Evolutionary conservation across 208 protist species (phyloP).

Genomic region (Leishmania martiniquensis): DNA sequence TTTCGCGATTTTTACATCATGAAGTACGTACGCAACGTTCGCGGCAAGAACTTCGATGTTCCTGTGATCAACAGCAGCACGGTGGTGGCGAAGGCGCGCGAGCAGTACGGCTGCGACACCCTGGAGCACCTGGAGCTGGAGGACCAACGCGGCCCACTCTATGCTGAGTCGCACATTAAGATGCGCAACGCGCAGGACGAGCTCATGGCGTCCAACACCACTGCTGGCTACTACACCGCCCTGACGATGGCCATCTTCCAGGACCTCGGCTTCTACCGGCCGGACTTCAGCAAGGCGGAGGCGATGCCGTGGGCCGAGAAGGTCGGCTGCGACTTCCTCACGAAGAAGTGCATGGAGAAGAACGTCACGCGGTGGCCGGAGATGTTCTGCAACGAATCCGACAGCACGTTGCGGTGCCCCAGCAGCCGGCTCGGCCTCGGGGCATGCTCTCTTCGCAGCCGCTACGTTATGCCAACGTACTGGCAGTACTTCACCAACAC

Average conservation of each 20-base stretch:
- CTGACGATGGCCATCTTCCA: constrained; percentile 87
- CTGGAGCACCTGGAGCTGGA: constrained; percentile 80
- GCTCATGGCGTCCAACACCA: constrained; percentile 60
- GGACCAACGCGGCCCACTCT: constrained; percentile 53
- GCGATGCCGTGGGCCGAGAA: constrained; percentile 73
- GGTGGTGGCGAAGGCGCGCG: constrained; percentile 36
- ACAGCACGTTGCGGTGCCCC: not conserved
- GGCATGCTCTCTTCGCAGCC: no score
- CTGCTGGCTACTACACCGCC: constrained; percentile 51
- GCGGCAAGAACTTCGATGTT: constrained; percentile 31
- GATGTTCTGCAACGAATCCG: constrained; percentile 54
- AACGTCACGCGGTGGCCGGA: constrained; percentile 33
- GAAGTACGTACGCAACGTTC: constrained; percentile 16
- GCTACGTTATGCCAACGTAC: no score
- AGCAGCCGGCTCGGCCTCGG: not conserved
- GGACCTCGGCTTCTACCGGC: constrained; percentile 83
- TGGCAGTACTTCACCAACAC: constrained; percentile 24
- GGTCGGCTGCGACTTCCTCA: constrained; percentile 58
- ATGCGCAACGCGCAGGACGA: constrained; percentile 79
- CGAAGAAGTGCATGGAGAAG: constrained; percentile 43
- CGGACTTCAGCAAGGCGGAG: constrained; percentile 66
- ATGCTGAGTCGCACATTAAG: constrained; percentile 84
- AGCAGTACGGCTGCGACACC: constrained; percentile 71
- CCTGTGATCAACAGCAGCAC: constrained; percentile 36
- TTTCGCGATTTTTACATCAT: constrained; percentile 23